phyloP scores from a whole-genome alignment of 148 eudicot genomes.

The Vaccinium corymbosum region DNA sequence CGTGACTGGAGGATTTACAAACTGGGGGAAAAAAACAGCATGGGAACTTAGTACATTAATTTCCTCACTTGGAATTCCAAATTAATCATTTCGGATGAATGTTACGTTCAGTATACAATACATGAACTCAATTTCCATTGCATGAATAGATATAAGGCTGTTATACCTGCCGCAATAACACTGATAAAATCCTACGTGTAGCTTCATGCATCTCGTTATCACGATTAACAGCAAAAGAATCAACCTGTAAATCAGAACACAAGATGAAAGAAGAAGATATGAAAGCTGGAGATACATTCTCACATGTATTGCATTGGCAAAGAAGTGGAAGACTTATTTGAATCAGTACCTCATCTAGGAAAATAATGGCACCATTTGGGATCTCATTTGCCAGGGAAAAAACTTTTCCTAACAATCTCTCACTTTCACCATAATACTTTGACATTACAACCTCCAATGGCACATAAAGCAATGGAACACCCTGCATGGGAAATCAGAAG shows the following conservation, averaged over 20 bases:
- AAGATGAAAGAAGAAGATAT: neutral
- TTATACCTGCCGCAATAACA: slow-evolving; percentile 81
- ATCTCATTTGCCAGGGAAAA: slow-evolving; percentile 93
- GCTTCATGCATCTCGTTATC: slow-evolving; percentile 98
- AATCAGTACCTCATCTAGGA: slow-evolving; percentile 81
- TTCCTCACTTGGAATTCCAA: slow-evolving; percentile 2
- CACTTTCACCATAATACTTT: slow-evolving; percentile 96
- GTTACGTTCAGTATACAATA: neutral
- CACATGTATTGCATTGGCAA: neutral
- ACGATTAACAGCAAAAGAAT: slow-evolving; percentile 94
- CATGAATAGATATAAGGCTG: neutral
- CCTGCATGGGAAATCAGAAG: slow-evolving; percentile 38
- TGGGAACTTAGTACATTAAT: neutral
- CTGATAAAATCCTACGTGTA: slow-evolving; percentile 84
- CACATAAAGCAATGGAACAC: slow-evolving; percentile 81
- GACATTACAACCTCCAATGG: slow-evolving; percentile 91
- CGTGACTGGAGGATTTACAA: neutral
- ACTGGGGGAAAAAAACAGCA: neutral
- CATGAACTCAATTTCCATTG: neutral
- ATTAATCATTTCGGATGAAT: neutral
- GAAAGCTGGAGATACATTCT: neutral
- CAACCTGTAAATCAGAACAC: slow-evolving; percentile 51
- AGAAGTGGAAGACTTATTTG: neutral
- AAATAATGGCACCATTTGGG: slow-evolving; percentile 81
- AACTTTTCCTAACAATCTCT: slow-evolving; percentile 83